A percentile compares a stretch with the other conserved stretches of the same genome.
Conservation (phyloP, 2,329 filamentous ascomycete genomes). For the Penicillium brevicompactum region DNA sequence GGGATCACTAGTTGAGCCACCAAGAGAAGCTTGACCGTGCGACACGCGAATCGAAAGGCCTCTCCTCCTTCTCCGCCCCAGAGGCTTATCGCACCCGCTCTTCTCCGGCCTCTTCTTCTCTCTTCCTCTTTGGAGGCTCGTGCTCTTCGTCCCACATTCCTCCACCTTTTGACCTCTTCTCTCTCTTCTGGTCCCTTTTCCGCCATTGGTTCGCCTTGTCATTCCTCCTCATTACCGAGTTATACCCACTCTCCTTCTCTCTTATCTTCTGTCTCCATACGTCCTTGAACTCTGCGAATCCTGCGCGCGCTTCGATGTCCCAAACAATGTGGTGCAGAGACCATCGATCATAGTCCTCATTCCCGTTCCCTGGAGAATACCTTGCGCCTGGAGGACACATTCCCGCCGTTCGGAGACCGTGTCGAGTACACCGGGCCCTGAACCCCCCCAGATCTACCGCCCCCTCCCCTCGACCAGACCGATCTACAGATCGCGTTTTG, state of each 20-base stretch:
- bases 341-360: constrained; percentile 21
- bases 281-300: too few relatives aligned
- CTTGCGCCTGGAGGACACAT: constrained; percentile 14
- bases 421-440: constrained; percentile 4
- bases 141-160: constrained; percentile 19
- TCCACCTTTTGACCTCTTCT: constrained; percentile 8
- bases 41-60: constrained; percentile 28
- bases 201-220: background rate
- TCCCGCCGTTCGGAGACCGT: constrained; percentile 19
- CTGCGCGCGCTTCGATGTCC: constrained; percentile 10
- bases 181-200: constrained; percentile 11
- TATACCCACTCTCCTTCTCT: constrained; percentile 3
- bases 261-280: constrained; percentile 10
- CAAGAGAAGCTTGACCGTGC: constrained; percentile 40
- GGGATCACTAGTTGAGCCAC: constrained; percentile 14
- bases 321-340: constrained; percentile 26
- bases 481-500: constrained; percentile 8
- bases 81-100: constrained; percentile 28
- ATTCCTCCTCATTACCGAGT: constrained; percentile 11
- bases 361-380: constrained; percentile 17
- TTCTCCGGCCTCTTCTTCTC: constrained; percentile 50
- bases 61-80: constrained; percentile 24
- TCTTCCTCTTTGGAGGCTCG: constrained; percentile 35
- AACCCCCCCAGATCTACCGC: background rate
- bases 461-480: constrained; percentile 4